phyloP scores from a whole-genome alignment of 371 early-diverging fungal species.

The Actinomortierella wolfii region DNA sequence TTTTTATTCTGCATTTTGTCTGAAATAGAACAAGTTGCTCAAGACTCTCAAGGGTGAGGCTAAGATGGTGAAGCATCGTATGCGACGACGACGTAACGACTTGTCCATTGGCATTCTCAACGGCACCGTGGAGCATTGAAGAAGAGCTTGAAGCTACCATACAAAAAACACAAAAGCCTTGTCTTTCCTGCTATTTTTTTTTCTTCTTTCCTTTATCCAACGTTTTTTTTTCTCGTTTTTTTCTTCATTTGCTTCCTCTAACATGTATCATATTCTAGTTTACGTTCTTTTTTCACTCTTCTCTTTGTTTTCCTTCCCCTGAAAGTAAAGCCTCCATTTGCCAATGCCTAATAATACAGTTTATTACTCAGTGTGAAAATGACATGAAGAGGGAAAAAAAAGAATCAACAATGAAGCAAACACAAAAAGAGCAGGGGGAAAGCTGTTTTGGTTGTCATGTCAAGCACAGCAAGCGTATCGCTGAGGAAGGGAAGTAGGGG shows the following conservation, averaged over 20 bases:
- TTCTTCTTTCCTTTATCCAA: background rate
- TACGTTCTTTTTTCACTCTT: no score
- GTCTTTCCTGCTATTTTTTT: no score
- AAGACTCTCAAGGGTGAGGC: slow-evolving; percentile 34
- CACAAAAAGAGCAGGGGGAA: background rate
- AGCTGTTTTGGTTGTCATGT: no score
- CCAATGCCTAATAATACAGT: slow-evolving; percentile 18
- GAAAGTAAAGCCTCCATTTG: no score
- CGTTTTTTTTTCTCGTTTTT: background rate
- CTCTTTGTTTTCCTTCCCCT: no score
- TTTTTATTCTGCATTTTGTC: background rate
- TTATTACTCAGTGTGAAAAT: no score
- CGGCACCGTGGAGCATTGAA: slow-evolving; percentile 37
- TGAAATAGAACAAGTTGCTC: slow-evolving; percentile 27
- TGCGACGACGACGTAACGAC: slow-evolving; percentile 40
- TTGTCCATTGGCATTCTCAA: slow-evolving; percentile 36
- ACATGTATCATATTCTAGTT: background rate
- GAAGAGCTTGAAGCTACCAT: no score
- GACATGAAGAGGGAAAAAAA: background rate
- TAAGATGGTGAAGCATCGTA: slow-evolving; percentile 31
- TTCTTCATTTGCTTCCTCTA: background rate
- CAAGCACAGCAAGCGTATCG: no score
- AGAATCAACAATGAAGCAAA: background rate
- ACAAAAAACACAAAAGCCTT: no score
- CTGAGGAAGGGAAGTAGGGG: no score